A percentile compares a stretch with the other conserved stretches of the same genome.
These are phyloP conservation scores for Suillus fuscotomentosus DNA, from an alignment of 768 basidiomycete species.

Conservation along the genomic window DNA sequence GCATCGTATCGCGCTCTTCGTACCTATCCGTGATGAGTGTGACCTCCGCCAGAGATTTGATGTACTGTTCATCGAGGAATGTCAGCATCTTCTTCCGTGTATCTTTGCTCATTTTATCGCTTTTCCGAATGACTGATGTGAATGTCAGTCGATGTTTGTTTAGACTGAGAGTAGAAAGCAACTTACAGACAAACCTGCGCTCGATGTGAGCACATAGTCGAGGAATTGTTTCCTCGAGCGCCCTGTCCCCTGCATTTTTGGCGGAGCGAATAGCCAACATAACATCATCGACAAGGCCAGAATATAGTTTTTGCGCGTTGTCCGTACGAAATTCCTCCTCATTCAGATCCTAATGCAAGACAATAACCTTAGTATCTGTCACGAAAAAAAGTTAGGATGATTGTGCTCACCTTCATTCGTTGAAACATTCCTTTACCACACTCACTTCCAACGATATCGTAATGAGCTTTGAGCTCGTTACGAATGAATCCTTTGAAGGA, in stretches of 20 bases:
- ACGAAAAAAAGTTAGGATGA: background rate
- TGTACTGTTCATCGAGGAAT: background rate
- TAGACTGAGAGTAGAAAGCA: background rate
- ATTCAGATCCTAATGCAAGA: background rate
- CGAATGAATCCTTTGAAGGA: background rate
- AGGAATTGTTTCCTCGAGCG: background rate
- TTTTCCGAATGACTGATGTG: background rate
- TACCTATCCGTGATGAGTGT: background rate
- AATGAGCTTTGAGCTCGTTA: background rate
- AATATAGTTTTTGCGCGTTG: background rate
- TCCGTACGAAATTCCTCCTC: background rate
- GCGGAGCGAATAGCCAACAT: background rate
- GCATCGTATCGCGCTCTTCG: background rate
- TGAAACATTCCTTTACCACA: background rate
- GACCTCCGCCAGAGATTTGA: background rate
- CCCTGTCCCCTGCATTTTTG: background rate
- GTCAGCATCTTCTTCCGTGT: background rate
- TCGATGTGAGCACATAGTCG: background rate
- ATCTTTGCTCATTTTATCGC: background rate
- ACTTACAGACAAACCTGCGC: background rate
- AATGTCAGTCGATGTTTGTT: background rate
- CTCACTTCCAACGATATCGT: background rate
- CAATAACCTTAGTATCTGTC: background rate
- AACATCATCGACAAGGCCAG: background rate
- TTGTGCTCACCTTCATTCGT: constrained; percentile 1